phyloP scores from a whole-genome alignment of 2,329 filamentous ascomycete species.

The Pestalotiopsis sp. region DNA sequence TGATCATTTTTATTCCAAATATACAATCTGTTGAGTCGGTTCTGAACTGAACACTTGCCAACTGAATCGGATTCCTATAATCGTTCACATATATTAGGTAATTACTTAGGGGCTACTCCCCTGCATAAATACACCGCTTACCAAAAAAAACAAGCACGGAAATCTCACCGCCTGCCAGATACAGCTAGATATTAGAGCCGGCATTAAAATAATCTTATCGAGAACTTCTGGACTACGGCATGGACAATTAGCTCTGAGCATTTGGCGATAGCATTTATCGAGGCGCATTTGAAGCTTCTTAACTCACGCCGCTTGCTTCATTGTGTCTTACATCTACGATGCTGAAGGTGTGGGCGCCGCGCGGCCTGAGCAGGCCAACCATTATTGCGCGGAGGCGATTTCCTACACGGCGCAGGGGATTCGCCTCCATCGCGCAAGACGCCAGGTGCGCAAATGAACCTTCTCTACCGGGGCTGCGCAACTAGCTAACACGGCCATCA shows the following conservation, averaged over 20 bases:
- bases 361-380: constrained; percentile 28
- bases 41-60: no score
- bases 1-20: neutral
- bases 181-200: constrained; percentile 16
- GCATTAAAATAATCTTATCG: constrained; percentile 23
- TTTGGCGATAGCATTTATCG: neutral
- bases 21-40: neutral
- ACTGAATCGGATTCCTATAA: no score
- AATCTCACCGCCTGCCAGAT: constrained; percentile 2
- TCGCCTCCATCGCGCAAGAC: constrained; percentile 35
- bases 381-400: constrained; percentile 19
- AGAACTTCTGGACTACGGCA: constrained; percentile 15
- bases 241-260: constrained; percentile 1
- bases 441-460: constrained; percentile 28
- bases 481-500: neutral
- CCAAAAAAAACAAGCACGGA: neutral
- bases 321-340: constrained; percentile 20
- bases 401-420: constrained; percentile 20
- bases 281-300: neutral
- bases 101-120: neutral
- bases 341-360: constrained; percentile 33
- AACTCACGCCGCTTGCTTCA: neutral
- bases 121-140: neutral
- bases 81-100: neutral
- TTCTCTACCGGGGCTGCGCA: neutral